phyloP scores from a whole-genome alignment of 2,329 filamentous ascomycete species.

The Claviceps purpurea region DNA sequence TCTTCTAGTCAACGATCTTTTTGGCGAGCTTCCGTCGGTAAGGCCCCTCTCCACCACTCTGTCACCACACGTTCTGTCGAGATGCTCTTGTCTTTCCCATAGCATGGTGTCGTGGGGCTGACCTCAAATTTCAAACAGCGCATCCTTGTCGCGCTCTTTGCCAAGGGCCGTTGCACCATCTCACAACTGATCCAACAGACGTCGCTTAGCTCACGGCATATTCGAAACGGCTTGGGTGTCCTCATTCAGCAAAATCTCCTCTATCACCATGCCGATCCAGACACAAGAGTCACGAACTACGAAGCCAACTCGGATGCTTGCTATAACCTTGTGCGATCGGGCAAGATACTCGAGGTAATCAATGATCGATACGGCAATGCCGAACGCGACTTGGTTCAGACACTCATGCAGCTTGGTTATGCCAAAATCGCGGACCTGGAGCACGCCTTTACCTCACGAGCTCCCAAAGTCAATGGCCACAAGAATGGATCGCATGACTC shows the following conservation, averaged over 20 bases:
- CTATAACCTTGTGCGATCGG: constrained; percentile 69
- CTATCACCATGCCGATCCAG: constrained; percentile 53
- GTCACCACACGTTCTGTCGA: background rate
- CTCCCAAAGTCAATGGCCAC: constrained; percentile 21
- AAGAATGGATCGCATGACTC: constrained; percentile 20
- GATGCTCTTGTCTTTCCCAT: background rate
- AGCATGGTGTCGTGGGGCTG: constrained; percentile 13
- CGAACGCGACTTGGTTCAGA: constrained; percentile 61
- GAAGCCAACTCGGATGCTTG: constrained; percentile 70
- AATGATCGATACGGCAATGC: constrained; percentile 61
- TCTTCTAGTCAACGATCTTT: constrained; percentile 76
- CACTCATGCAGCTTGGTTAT: constrained; percentile 65
- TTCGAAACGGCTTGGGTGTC: constrained; percentile 70
- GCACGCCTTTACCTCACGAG: constrained; percentile 41
- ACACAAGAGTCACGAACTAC: constrained; percentile 57
- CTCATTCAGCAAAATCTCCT: constrained; percentile 82
- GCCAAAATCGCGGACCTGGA: constrained; percentile 56
- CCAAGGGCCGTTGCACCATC: constrained; percentile 64
- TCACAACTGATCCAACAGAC: constrained; percentile 58
- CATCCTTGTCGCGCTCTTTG: constrained; percentile 68
- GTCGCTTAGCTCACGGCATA: constrained; percentile 56
- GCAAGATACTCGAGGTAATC: constrained; percentile 67
- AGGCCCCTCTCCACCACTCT: constrained; percentile 5
- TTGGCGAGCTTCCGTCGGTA: constrained; percentile 88
- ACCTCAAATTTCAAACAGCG: constrained; percentile 40